Base-by-base conservation (phyloP, 805 yeast species). In the Metschnikowia santaceciliae region DNA sequence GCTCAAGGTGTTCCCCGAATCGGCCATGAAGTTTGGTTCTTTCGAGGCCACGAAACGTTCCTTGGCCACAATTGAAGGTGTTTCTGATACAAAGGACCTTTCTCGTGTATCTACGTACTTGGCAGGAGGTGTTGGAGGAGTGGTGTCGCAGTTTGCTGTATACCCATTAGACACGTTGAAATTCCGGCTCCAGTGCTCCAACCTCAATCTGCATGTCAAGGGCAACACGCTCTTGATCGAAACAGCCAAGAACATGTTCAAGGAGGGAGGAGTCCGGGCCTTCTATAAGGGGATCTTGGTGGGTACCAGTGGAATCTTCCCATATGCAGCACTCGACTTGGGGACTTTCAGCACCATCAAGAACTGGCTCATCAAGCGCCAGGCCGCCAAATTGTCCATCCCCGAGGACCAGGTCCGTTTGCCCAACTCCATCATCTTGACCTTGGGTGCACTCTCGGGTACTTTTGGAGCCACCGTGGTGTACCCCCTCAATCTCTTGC, bases 71-170 rank as follows among this genome's bases (percentile, higher is more conserved):
- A 52, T 91, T 6, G 97, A 90, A 68, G 96, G 96, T 13, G 83
- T 82, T 6, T 76, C 76, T 11, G 91, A 86, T 62, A 78, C 85
- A 2, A 68, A 85, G 1, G 80, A 88, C 41, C 70, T 92, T 49
- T 87, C 96, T 0, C 82, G 83, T 55, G 62, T 80, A 1, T 80
- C 97, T 1, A 90, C 97, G 0, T 94, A 90, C 64, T 66, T 89
- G 32, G 90, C 97, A 22, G 99, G 99, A 69, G 99, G 99, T 45
- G 65, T 94, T 40, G 99, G 97, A 39, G 99, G 99, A 64, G 95
- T 94, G 51, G 81, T 84, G 23, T 87, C 97, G 0, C 99, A 94
- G 68, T 82, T 91, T 61, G 79, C 94, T 0, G 96, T 92, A 3
- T 94, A 94, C 66, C 99, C 99, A 6, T 84, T 94, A 13, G 99